phyloP scores from a whole-genome alignment of 768 basidiomycete species.

The Candolleomyces eurysporus region DNA sequence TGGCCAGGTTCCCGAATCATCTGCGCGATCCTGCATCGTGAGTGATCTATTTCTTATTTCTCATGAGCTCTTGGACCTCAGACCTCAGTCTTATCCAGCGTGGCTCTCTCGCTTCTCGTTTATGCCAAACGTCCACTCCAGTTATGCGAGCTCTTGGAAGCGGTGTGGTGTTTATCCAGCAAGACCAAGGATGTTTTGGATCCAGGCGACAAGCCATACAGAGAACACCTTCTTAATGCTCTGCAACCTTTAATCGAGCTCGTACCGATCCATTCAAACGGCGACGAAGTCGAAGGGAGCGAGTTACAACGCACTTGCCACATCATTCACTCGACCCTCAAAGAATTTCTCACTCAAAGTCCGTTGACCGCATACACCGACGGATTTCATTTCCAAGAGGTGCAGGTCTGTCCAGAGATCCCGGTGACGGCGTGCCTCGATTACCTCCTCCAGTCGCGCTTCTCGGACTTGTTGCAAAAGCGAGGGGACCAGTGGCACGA shows the following conservation, averaged over 20 bases:
- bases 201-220: background rate
- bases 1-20: background rate
- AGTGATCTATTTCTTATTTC: background rate
- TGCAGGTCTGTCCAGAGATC: background rate
- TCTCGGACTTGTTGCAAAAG: background rate
- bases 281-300: background rate
- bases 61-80: background rate
- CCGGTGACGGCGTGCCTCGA: background rate
- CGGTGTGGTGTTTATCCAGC: background rate
- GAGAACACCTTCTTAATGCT: background rate
- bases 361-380: background rate
- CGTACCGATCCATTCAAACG: background rate
- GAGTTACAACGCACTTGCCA: background rate
- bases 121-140: background rate
- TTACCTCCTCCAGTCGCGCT: background rate
- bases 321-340: background rate
- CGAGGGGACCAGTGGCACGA: background rate
- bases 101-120: background rate
- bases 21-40: background rate
- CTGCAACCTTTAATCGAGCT: background rate
- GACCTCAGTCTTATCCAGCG: background rate
- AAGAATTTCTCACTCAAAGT: background rate
- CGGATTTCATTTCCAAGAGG: background rate
- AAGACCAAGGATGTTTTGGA: background rate
- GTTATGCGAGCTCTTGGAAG: background rate